Evolutionary conservation across 2,329 filamentous ascomycete genomes (phyloP).

Genomic region (Huntiella bhutanensis): DNA sequence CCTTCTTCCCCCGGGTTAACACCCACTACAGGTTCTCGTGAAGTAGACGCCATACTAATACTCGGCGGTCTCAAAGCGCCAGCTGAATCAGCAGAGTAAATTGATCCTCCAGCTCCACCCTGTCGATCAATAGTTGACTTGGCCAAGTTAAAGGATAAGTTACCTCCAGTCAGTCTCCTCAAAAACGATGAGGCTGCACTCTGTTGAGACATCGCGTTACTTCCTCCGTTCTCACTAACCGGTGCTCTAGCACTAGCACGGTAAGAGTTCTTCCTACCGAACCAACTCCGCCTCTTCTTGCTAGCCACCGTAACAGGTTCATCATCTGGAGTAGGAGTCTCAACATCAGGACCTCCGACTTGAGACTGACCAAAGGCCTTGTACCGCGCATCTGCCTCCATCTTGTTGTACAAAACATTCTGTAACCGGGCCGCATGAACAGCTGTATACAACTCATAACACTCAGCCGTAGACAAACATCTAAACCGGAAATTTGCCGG

Average conservation of each 20-base stretch:
- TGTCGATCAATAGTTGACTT: constrained; percentile 52
- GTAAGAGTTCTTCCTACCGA: constrained; percentile 46
- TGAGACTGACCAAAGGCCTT: constrained; percentile 46
- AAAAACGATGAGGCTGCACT: constrained; percentile 62
- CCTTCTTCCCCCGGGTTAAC: constrained; percentile 51
- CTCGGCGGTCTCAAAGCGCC: constrained; percentile 37
- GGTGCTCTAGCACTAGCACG: constrained; percentile 42
- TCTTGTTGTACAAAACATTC: constrained; percentile 67
- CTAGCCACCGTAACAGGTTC: constrained; percentile 10
- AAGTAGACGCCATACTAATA: constrained; percentile 27
- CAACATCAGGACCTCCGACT: neutral
- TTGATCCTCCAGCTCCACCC: constrained; percentile 34
- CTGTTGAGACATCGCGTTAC: constrained; percentile 38
- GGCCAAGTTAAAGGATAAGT: constrained; percentile 61
- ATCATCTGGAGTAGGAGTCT: neutral
- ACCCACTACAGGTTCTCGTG: constrained; percentile 23
- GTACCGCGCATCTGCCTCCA: constrained; percentile 48
- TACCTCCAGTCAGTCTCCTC: constrained; percentile 53
- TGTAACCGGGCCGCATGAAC: constrained; percentile 82
- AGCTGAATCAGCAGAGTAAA: constrained; percentile 41
- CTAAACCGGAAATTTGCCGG: constrained; percentile 76
- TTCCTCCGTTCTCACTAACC: constrained; percentile 55
- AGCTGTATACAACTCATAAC: constrained; percentile 61
- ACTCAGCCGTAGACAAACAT: constrained; percentile 56
- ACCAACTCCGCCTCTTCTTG: constrained; percentile 33